phyloP scores from a whole-genome alignment of 306 rosid species.

The Oemleria cerasiformis region DNA sequence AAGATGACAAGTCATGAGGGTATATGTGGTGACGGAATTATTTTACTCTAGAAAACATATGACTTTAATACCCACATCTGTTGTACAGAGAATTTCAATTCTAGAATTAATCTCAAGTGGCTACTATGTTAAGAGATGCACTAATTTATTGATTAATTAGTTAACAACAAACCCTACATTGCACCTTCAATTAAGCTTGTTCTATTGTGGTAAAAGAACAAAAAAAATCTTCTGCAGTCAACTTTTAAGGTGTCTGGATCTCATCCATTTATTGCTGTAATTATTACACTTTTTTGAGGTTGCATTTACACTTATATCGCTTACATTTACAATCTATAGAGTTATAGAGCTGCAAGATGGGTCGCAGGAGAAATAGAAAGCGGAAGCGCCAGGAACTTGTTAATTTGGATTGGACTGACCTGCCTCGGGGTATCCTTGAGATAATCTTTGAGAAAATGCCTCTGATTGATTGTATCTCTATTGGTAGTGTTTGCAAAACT shows the following conservation, averaged over 20 bases:
- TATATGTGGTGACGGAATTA: neutral
- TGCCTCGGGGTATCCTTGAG: conserved; percentile 36
- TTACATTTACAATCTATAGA: conserved; percentile 2
- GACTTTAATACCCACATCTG: neutral
- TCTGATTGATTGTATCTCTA: conserved; percentile 44
- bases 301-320: neutral
- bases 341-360: conserved; percentile 26
- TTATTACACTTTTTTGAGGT: neutral
- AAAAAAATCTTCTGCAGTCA: neutral
- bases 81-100: neutral
- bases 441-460: conserved; percentile 37
- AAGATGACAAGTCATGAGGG: neutral
- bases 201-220: neutral
- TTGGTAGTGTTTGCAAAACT: conserved; percentile 49
- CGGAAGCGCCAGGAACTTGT: conserved; percentile 21
- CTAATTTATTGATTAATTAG: no score
- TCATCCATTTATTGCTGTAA: neutral
- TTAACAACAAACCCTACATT: no score
- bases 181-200: neutral
- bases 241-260: neutral
- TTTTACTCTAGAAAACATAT: neutral
- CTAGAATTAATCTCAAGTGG: neutral
- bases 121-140: neutral
- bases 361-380: conserved; percentile 28
- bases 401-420: conserved; percentile 47